Evolutionary conservation across 2,329 filamentous ascomycete genomes (phyloP).

Genomic region (Aspergillus japonicus): DNA sequence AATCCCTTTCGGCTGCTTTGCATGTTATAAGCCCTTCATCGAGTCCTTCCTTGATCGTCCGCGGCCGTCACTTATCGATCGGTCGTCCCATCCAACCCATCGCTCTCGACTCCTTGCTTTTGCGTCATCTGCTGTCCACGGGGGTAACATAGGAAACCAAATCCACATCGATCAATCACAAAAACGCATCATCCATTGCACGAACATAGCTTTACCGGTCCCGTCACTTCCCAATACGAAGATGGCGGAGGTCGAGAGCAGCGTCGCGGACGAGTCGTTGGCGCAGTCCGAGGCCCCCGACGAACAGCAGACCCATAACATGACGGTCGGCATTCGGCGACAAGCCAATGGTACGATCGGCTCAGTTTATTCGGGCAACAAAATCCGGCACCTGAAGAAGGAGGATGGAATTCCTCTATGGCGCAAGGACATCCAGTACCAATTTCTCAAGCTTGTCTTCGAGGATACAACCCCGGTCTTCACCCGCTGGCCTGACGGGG

Average conservation of each 20-base stretch:
- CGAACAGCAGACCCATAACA: slow-evolving; percentile 37
- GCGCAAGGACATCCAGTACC: slow-evolving; percentile 67
- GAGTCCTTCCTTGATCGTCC: not conserved
- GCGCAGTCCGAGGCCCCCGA: slow-evolving; percentile 37
- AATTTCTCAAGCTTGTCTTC: slow-evolving; percentile 63
- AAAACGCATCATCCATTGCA: not conserved
- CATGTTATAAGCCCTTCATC: slow-evolving; percentile 4
- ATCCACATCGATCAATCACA: not conserved
- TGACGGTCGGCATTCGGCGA: slow-evolving; percentile 54
- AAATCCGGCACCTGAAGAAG: slow-evolving; percentile 66
- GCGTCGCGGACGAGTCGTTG: slow-evolving; percentile 37
- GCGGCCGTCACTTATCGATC: not conserved
- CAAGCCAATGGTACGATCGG: slow-evolving; percentile 66
- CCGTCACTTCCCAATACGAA: not conserved
- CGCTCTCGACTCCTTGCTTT: not conserved
- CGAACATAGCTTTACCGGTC: not conserved
- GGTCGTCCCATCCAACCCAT: not conserved
- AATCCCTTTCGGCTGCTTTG: slow-evolving; percentile 1
- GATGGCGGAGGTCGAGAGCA: slow-evolving; percentile 38
- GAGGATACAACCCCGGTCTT: slow-evolving; percentile 68
- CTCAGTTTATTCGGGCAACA: slow-evolving; percentile 66
- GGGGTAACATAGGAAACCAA: slow-evolving; percentile 1
- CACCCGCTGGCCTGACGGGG: slow-evolving; percentile 84
- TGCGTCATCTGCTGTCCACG: not conserved
- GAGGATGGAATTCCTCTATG: slow-evolving; percentile 66